These are phyloP conservation scores for Aspergillus sojae DNA, from an alignment of 2,329 filamentous ascomycete genomes.

Conservation along the genomic window DNA sequence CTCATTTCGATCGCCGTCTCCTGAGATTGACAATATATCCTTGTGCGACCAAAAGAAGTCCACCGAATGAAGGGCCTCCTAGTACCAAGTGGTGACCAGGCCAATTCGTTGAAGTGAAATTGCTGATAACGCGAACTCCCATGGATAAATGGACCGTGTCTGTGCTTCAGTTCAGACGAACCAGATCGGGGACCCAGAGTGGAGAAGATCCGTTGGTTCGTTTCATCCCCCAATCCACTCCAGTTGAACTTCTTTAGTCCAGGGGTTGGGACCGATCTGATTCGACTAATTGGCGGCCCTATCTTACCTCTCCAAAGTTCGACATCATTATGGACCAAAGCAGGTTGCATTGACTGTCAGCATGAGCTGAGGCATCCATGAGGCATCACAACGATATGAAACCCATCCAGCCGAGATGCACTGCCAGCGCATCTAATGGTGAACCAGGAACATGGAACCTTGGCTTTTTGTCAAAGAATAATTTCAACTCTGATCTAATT, in stretches of 20 bases:
- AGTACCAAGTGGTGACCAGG: neutral
- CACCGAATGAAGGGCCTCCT: neutral
- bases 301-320: neutral
- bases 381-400: neutral
- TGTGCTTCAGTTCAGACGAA: slow-evolving; percentile 10
- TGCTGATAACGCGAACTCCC: neutral
- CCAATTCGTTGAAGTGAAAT: neutral
- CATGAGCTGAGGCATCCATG: neutral
- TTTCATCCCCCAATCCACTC: slow-evolving; percentile 1
- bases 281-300: neutral
- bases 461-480: neutral
- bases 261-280: neutral
- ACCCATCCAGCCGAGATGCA: neutral
- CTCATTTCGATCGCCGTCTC: neutral
- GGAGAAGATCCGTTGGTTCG: slow-evolving; percentile 11
- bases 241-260: neutral
- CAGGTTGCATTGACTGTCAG: neutral
- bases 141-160: slow-evolving; percentile 4
- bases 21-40: neutral
- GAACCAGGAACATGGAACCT: neutral
- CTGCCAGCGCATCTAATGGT: neutral
- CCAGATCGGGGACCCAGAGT: slow-evolving; percentile 13
- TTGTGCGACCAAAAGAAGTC: neutral
- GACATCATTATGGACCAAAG: neutral
- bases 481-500: neutral